A percentile compares a stretch with the other conserved stretches of the same genome.
phyloP scores from a whole-genome alignment of 345 rosid genomes.

The Pistacia integerrima region DNA sequence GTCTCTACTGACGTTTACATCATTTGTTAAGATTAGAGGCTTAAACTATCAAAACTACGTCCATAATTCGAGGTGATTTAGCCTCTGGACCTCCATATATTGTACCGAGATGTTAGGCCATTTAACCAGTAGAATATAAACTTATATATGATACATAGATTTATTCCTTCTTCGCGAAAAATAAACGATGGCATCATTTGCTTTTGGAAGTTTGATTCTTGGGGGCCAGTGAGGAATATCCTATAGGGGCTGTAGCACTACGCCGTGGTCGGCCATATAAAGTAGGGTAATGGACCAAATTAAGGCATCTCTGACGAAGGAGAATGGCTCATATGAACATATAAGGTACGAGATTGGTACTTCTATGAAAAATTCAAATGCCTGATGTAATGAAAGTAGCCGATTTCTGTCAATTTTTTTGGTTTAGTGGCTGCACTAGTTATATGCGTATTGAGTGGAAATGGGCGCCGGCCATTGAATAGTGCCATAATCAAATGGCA shows the following conservation, averaged over 20 bases:
- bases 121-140: no score
- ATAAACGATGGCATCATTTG: neutral
- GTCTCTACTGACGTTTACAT: no score
- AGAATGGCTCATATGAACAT: neutral
- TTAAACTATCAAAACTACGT: no score
- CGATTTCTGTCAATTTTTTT: neutral
- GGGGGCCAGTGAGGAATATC: neutral
- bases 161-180: no score
- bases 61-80: no score
- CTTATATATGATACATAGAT: no score
- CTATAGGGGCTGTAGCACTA: neutral
- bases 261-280: neutral
- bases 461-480: neutral
- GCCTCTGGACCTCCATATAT: no score
- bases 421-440: neutral
- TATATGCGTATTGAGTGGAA: slow-evolving; percentile 5
- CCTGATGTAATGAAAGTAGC: neutral
- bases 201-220: neutral
- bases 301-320: neutral
- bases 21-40: no score
- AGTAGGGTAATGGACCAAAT: neutral
- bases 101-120: no score
- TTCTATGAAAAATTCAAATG: neutral
- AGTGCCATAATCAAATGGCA: no score
- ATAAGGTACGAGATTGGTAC: neutral